A percentile compares a stretch with the other conserved stretches of the same genome.
These are phyloP conservation scores for Penicillium atrosanguineum DNA, from an alignment of 495 filamentous ascomycete species.

Conservation along the genomic window DNA sequence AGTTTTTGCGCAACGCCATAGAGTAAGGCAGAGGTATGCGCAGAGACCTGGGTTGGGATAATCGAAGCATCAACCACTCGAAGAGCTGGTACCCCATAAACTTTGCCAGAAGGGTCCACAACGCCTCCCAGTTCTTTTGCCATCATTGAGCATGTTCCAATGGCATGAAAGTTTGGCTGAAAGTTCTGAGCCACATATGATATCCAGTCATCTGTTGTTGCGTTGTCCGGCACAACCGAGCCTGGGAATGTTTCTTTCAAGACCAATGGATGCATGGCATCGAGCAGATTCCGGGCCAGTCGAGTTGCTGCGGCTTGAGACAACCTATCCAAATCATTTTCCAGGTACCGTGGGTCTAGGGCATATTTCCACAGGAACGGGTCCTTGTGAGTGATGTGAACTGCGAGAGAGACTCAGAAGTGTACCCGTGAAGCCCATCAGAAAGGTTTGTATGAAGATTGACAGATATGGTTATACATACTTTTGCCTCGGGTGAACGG, in stretches of 20 bases:
- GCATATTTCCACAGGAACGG: not conserved
- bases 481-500: not conserved
- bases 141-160: constrained; percentile 45
- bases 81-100: not conserved
- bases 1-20: constrained; percentile 45
- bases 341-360: not conserved
- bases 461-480: too few species aligned
- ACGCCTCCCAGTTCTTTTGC: constrained; percentile 39
- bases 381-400: not conserved
- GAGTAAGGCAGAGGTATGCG: constrained; percentile 15
- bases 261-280: not conserved
- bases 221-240: constrained; percentile 35
- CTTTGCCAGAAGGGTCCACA: constrained; percentile 24
- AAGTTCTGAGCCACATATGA: constrained; percentile 4
- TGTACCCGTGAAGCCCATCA: too few species aligned
- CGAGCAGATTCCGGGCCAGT: not conserved
- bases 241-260: constrained; percentile 19
- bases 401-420: too few species aligned
- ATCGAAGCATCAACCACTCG: constrained; percentile 41
- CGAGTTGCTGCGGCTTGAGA: not conserved
- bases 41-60: constrained; percentile 25
- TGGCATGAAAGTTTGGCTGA: constrained; percentile 36
- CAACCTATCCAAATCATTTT: not conserved
- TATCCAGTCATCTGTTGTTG: constrained; percentile 44
- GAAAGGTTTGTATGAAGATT: too few species aligned